A percentile compares a stretch with the other conserved stretches of the same genome.
Evolutionary conservation across 148 eudicot genomes (phyloP).

Genomic region (Bassia scoparia): DNA sequence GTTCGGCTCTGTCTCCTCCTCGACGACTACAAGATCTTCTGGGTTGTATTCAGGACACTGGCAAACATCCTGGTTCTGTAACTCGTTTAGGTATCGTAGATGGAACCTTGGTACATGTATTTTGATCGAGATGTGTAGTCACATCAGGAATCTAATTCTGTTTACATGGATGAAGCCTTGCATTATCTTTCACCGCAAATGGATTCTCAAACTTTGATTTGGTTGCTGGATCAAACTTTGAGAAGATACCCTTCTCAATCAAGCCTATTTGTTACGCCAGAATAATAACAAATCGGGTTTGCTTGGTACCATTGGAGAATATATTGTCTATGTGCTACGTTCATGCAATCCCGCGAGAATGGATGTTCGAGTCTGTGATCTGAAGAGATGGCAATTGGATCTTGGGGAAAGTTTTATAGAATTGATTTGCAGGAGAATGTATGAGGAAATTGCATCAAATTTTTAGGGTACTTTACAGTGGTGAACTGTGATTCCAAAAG

Average conservation of each 20-base stretch:
- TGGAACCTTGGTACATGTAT: background rate
- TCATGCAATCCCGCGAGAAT: background rate
- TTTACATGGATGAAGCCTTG: background rate
- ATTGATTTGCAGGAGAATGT: background rate
- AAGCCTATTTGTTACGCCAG: background rate
- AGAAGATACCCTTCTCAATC: background rate
- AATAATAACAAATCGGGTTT: too few relatives aligned
- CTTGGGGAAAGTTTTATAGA: background rate
- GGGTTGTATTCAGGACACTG: background rate
- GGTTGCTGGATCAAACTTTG: constrained; percentile 1
- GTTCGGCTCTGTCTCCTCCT: constrained; percentile 6
- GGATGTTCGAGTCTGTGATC: constrained; percentile 10
- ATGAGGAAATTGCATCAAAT: background rate
- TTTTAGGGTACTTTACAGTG: background rate
- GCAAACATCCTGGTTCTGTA: background rate
- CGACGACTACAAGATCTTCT: background rate
- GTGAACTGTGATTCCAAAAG: background rate
- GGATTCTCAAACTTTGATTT: background rate
- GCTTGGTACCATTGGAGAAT: background rate
- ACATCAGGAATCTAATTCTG: background rate
- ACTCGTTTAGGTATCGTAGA: background rate
- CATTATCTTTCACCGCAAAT: background rate
- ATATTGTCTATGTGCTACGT: background rate
- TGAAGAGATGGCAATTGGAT: constrained; percentile 4
- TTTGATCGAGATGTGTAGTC: background rate